phyloP scores from a whole-genome alignment of 345 rosid species.

The Eucalyptus pauciflora region DNA sequence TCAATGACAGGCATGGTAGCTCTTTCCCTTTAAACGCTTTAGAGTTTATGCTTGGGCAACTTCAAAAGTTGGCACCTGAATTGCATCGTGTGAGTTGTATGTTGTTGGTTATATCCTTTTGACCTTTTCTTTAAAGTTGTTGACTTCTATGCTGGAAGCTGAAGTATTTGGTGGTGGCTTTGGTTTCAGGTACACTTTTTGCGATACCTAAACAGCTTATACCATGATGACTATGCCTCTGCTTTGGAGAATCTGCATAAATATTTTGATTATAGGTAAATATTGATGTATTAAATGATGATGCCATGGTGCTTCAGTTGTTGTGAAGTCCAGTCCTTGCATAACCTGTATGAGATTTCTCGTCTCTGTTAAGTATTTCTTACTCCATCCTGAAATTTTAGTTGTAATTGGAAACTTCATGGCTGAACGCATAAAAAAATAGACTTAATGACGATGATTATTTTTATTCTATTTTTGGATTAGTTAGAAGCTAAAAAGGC shows the following conservation, averaged over 20 bases:
- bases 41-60: constrained; percentile 58
- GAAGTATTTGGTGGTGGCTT: not conserved
- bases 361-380: not conserved
- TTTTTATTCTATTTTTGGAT: not conserved
- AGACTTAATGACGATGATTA: not conserved
- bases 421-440: not conserved
- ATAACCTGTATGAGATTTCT: not conserved
- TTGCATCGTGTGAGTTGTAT: constrained; percentile 69
- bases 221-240: constrained; percentile 82
- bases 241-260: constrained; percentile 88
- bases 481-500: not conserved
- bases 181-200: constrained; percentile 82
- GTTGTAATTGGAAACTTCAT: not conserved
- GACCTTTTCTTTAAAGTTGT: not conserved
- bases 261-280: constrained; percentile 93
- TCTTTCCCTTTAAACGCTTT: constrained; percentile 57
- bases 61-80: constrained; percentile 84
- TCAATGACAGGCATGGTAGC: constrained; percentile 59
- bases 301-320: not conserved
- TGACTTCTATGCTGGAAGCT: not conserved
- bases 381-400: not conserved
- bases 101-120: not conserved
- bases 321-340: not conserved
- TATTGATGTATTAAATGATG: not conserved
- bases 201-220: constrained; percentile 76